Base-by-base conservation (phyloP, 768 basidiomycete genomes). In the Pisolithus microcarpus region DNA sequence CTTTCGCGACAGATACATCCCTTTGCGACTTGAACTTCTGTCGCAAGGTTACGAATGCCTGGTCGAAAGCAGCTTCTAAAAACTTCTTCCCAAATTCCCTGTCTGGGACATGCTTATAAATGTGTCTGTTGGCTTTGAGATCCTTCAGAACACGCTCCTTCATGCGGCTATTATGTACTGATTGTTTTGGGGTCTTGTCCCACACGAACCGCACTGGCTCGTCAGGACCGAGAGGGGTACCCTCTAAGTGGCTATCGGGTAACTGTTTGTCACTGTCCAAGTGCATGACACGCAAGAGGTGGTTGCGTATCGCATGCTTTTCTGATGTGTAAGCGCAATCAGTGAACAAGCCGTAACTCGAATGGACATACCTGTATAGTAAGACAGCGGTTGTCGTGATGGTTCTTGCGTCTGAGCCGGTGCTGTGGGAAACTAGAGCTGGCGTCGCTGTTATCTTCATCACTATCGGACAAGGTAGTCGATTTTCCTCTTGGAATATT, bases 151-250 rank as follows among this genome's bases (percentile, higher is more conserved):
- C 63, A 8, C 81, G 79, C 15, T 72, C 65, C 67, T 84, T 87
- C 85, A 87, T 87, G 13, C 77, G 75, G 9, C 74, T 71, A 52
- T 89, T 89, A 58, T 87, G 86, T 18, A 80, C 75, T 1, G 85
- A 88, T 58, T 87, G 84, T 53, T 81, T 85, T 10, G 77, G 72
- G 2, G 87, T 89, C 63, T 85, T 86, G 54, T 84, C 80, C 87
- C 87, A 89, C 4, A 87, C 81, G 56, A 88, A 88, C 18, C 86
- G 81, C 13, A 88, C 72, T 1, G 84, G 77, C n/a, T 81, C 75
- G 19, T 72, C 62, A 10, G 70, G 58, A 2, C 66, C 69, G 1
- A 81, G 58, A 3, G 66, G 58, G 10, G 64, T 68, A 15, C 79
- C 82, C 58, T 88, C 85, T 9, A 59, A 56, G 58, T 85, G 79